Percentiles rank a stretch among this genome's conserved stretches.
phyloP scores from a whole-genome alignment of 192 early-diverging fungal genomes.

The Gonapodya prolifera region DNA sequence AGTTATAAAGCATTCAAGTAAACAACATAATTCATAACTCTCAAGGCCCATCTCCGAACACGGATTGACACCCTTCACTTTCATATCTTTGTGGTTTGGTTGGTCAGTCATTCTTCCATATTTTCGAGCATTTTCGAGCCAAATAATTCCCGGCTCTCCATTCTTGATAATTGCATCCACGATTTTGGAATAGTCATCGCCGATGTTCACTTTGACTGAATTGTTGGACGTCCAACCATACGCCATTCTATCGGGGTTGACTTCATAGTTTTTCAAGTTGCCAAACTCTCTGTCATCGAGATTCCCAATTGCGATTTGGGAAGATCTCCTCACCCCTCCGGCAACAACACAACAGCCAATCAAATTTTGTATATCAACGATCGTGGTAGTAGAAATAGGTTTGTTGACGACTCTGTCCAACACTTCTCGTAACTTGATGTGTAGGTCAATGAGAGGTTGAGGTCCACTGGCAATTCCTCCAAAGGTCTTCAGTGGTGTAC shows the following conservation, averaged over 20 bases:
- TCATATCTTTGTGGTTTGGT: conserved; percentile 15
- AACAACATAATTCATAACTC: conserved; percentile 33
- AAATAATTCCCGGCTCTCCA: conserved; percentile 33
- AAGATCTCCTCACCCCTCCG: conserved; percentile 28
- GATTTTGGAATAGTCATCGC: conserved; percentile 24
- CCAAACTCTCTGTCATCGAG: conserved; percentile 23
- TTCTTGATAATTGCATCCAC: conserved; percentile 17
- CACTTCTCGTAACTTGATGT: conserved; percentile 13
- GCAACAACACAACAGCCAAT: conserved; percentile 34
- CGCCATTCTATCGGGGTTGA: conserved; percentile 26
- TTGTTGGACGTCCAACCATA: conserved; percentile 39
- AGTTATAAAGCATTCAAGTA: conserved; percentile 28
- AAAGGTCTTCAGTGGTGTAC: too few species aligned
- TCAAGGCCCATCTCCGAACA: conserved; percentile 10
- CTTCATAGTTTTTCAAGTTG: conserved; percentile 30
- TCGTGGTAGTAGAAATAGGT: conserved; percentile 17
- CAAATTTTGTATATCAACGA: conserved; percentile 35
- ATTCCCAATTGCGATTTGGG: conserved; percentile 35
- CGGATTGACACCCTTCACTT: conserved; percentile 27
- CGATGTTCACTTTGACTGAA: conserved; percentile 24
- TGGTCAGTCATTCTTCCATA: not conserved
- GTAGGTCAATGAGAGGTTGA: conserved; percentile 21
- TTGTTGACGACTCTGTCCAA: conserved; percentile 10
- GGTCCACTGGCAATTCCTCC: conserved; percentile 26
- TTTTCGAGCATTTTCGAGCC: conserved; percentile 25